These are phyloP conservation scores for Trichoderma cornu-damae DNA, from an alignment of 2,329 filamentous ascomycete genomes.

Conservation along the genomic window DNA sequence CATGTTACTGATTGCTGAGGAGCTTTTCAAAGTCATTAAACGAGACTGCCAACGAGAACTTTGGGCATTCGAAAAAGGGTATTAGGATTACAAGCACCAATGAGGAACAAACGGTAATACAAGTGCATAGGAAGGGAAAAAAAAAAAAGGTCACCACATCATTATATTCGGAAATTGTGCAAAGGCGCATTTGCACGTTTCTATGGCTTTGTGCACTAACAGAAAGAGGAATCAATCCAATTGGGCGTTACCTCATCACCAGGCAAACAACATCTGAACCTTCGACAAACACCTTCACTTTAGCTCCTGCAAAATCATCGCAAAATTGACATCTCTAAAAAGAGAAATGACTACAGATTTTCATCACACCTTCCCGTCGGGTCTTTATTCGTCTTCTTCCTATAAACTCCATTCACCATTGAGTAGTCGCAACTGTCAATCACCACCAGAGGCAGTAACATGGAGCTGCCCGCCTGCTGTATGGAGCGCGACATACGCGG, in stretches of 20 bases:
- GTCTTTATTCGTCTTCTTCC: constrained; percentile 9
- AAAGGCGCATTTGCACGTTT: too few species aligned
- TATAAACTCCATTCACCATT: neutral
- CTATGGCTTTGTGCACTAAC: neutral
- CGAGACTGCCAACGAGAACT: too few species aligned
- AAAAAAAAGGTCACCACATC: too few species aligned
- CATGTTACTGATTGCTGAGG: too few species aligned
- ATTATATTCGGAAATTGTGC: too few species aligned
- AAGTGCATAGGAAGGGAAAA: too few species aligned
- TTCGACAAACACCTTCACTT: neutral
- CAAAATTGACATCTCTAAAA: neutral
- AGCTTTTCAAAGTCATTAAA: too few species aligned
- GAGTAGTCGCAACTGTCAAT: constrained; percentile 9
- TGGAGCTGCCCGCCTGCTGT: neutral
- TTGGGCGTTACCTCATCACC: neutral
- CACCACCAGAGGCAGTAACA: constrained; percentile 4
- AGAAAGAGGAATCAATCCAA: neutral
- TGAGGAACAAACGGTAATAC: too few species aligned
- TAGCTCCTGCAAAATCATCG: neutral
- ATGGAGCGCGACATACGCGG: neutral
- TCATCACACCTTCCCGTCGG: constrained; percentile 15
- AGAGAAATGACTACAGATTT: neutral
- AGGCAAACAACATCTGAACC: neutral
- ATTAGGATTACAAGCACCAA: too few species aligned
- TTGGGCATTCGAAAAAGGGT: too few species aligned